Evolutionary conservation across 768 basidiomycete species (phyloP).

Genomic region (Tulasnella sp.): DNA sequence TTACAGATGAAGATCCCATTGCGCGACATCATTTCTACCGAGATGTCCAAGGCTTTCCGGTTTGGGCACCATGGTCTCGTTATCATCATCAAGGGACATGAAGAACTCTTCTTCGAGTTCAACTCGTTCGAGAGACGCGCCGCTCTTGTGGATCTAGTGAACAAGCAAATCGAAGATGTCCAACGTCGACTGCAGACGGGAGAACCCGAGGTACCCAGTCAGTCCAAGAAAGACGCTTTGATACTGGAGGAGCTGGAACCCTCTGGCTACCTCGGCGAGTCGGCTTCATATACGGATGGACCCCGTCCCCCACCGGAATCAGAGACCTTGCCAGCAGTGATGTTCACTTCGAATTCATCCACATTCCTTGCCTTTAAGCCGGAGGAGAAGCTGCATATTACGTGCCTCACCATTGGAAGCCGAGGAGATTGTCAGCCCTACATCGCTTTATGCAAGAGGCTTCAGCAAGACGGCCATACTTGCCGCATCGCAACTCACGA

Average conservation of each 20-base stretch:
- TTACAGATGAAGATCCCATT: conserved; percentile 90
- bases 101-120: conserved; percentile 97
- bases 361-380: conserved; percentile 98
- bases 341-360: conserved; percentile 95
- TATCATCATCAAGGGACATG: conserved; percentile 89
- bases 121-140: conserved; percentile 71
- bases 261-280: conserved; percentile 36
- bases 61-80: conserved; percentile 88
- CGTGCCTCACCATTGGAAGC: conserved; percentile 93
- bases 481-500: conserved; percentile 91
- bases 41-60: conserved; percentile 80
- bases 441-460: conserved; percentile 88
- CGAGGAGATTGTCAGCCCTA: conserved; percentile 98
- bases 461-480: conserved; percentile 83
- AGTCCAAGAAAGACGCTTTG: conserved; percentile 64
- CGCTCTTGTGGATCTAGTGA: conserved; percentile 68
- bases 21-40: conserved; percentile 76
- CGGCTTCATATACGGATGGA: conserved; percentile 42
- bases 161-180: conserved; percentile 74
- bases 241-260: conserved; percentile 82
- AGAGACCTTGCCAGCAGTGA: conserved; percentile 77
- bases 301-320: conserved; percentile 48
- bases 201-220: conserved; percentile 44
- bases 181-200: conserved; percentile 47
- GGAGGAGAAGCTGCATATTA: conserved; percentile 75